Evolutionary conservation across 2,329 filamentous ascomycete species (phyloP), one percentile per base, ranked within the genome.

Genomic region (Ophiostoma fasciatum): DNA sequence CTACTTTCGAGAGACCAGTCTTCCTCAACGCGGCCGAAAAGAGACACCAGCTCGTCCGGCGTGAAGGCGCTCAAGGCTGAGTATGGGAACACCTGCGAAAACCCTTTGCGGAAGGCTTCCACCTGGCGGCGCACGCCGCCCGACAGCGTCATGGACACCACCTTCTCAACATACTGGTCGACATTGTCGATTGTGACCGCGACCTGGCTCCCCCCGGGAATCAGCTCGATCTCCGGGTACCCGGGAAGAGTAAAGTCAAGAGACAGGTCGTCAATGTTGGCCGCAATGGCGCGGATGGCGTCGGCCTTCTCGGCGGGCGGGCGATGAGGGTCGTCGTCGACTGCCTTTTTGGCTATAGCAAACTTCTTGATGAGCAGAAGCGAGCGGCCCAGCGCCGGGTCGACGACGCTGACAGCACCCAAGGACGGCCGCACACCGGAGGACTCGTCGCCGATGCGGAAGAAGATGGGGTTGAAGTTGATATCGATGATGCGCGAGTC

Each of bases 1-100:
- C 69, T 72, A 90, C 83, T 98, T 55, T 96, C 88, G 45, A 98
- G 77, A 17, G 83, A 84, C 90, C 90, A 98, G 55, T 98, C 90
- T 53, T 98, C 90, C 7, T 96, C 82, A 5, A 84, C 77, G 39
- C 80, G 75, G 14, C 90, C 90, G 60, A 96, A 98, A 19, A 98
- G 68, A 63, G 87, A 88, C 28, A 94, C 88, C 21, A 98, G 67
- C 56, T 98, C 92, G 48, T 84, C 84, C 0, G 92, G 87, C 0
- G 90, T 98, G 52, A 98, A 98, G 0, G 90, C 84, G 45, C 79
- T 83, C 32, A 98, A 61, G 7, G 92, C 84, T 4, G 83, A 80
- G 58, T 94, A 98, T 0, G 88, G 84, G 64, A 98, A 98, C 0
- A 98, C 92, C 46, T 92, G 81, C 1, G 87, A 92, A 55, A 98